Evolutionary conservation across 805 yeast genomes (phyloP).

Genomic region (Teunomyces funiuensis): DNA sequence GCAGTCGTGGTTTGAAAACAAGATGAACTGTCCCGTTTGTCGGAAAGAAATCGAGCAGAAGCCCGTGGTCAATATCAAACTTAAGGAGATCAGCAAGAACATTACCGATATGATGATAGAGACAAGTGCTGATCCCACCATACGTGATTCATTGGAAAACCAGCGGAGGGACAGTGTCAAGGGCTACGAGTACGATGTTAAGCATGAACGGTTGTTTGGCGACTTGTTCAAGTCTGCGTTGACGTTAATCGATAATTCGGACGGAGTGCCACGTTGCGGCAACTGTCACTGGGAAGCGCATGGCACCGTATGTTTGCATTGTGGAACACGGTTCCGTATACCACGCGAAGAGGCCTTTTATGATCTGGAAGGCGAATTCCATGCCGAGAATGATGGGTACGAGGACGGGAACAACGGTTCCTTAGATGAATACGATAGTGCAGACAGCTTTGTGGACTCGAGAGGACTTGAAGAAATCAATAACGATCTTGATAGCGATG

Average conservation of each 20-base stretch:
- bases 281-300: constrained; percentile 80
- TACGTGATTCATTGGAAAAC: constrained; percentile 20
- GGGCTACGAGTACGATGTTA: constrained; percentile 42
- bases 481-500: constrained; percentile 16
- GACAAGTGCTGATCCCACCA: constrained; percentile 24
- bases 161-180: constrained; percentile 26
- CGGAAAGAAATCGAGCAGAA: constrained; percentile 45
- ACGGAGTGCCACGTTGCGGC: constrained; percentile 74
- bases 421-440: constrained; percentile 25
- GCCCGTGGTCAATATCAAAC: constrained; percentile 54
- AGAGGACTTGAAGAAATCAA: constrained; percentile 22
- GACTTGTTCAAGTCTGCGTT: constrained; percentile 50
- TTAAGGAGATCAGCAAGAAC: constrained; percentile 49
- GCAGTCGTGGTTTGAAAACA: constrained; percentile 58
- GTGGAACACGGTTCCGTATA: constrained; percentile 53
- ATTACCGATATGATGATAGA: constrained; percentile 41
- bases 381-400: constrained; percentile 32
- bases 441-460: constrained; percentile 35
- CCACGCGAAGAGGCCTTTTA: constrained; percentile 31
- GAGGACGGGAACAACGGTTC: constrained; percentile 19
- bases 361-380: constrained; percentile 39
- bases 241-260: constrained; percentile 59
- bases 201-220: constrained; percentile 43
- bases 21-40: constrained; percentile 69
- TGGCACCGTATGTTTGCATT: constrained; percentile 65